phyloP scores from a whole-genome alignment of 2,329 filamentous ascomycete genomes.

The Tolypocladium album region DNA sequence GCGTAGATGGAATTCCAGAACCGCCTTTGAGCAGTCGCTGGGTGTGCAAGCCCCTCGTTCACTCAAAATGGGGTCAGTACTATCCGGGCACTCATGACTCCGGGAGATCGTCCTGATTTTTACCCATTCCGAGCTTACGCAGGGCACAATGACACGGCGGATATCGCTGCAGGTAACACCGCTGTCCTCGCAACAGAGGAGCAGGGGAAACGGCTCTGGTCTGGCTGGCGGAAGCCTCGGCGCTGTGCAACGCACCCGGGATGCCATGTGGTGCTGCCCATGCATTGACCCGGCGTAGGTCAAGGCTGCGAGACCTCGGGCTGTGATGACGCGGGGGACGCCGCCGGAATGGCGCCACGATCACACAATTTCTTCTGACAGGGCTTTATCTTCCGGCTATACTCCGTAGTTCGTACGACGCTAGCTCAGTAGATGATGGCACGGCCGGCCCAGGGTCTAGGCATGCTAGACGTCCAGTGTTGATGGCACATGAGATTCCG shows the following conservation, averaged over 20 bases:
- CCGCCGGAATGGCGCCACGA: constrained; percentile 3
- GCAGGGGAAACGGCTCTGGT: not conserved
- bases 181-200: not conserved
- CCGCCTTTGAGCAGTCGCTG: not conserved
- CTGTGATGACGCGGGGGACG: not conserved
- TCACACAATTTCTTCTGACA: not conserved
- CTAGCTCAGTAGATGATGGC: not conserved
- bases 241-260: not conserved
- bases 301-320: not conserved
- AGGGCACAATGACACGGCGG: not conserved
- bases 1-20: not conserved
- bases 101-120: too few species aligned
- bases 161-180: not conserved
- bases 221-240: not conserved
- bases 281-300: not conserved
- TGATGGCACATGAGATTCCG: not conserved
- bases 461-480: not conserved
- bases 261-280: not conserved
- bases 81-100: not conserved
- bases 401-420: not conserved
- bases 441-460: not conserved
- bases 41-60: not conserved
- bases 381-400: constrained; percentile 1
- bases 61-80: not conserved
- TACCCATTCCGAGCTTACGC: not conserved